Percentiles rank a stretch among this genome's conserved stretches.
phyloP scores from a whole-genome alignment of 495 filamentous ascomycete genomes.

The Entonaema liquescens region DNA sequence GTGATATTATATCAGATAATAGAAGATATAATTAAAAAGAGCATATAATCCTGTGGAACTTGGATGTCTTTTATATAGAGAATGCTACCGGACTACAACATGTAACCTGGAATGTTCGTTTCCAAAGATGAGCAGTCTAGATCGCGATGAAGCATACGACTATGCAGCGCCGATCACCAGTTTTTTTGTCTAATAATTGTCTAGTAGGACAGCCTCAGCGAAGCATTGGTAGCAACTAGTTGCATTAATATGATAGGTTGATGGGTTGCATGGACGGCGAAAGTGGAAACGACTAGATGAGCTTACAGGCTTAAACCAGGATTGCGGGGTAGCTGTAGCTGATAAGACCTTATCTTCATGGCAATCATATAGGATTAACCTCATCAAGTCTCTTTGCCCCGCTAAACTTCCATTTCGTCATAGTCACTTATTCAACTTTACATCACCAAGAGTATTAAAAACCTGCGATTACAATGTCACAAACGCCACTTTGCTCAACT shows the following conservation, averaged over 20 bases:
- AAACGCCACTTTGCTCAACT: not conserved
- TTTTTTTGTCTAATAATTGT: too few species aligned
- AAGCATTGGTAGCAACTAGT: not conserved
- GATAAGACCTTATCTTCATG: slow-evolving; percentile 32
- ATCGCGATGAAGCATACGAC: slow-evolving; percentile 41
- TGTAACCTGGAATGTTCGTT: slow-evolving; percentile 21
- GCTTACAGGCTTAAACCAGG: slow-evolving; percentile 4
- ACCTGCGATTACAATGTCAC: not conserved
- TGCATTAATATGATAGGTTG: not conserved
- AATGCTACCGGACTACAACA: not conserved
- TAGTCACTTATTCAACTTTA: not conserved
- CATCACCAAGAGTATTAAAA: slow-evolving; percentile 6
- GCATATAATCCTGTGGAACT: not conserved
- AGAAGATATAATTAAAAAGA: not conserved
- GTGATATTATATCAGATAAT: not conserved
- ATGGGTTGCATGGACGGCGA: not conserved
- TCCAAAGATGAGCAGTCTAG: slow-evolving; percentile 9
- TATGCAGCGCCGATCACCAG: slow-evolving; percentile 32
- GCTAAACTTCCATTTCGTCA: slow-evolving; percentile 13
- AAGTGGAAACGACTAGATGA: not conserved
- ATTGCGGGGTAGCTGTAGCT: slow-evolving; percentile 37
- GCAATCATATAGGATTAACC: not conserved
- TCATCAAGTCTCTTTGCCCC: not conserved
- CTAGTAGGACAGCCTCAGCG: not conserved
- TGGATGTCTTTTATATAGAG: slow-evolving; percentile 17